Evolutionary conservation across 2,329 filamentous ascomycete genomes (phyloP).

Genomic region (Samsoniella hepiali): DNA sequence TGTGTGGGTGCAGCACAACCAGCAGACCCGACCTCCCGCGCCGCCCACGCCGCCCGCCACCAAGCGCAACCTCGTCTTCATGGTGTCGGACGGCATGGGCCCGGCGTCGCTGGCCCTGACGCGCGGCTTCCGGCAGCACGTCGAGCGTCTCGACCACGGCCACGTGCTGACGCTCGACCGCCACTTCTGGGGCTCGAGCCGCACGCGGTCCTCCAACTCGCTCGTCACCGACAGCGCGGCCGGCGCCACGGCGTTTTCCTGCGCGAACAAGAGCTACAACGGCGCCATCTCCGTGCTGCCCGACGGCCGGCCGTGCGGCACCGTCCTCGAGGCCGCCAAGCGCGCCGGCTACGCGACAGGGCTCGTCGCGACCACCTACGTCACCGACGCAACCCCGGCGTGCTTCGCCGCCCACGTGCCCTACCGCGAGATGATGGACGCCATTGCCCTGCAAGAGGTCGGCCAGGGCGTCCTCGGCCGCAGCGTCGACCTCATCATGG

Average conservation of each 20-base stretch:
- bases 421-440: slow-evolving; percentile 75
- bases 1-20: slow-evolving; percentile 71
- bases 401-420: slow-evolving; percentile 91
- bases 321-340: slow-evolving; percentile 90
- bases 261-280: slow-evolving; percentile 92
- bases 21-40: slow-evolving; percentile 40
- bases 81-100: slow-evolving; percentile 99
- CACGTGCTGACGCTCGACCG: slow-evolving; percentile 78
- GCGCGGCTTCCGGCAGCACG: slow-evolving; percentile 77
- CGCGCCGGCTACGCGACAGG: slow-evolving; percentile 88
- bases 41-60: slow-evolving; percentile 44
- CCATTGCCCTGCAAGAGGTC: slow-evolving; percentile 88
- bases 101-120: slow-evolving; percentile 87
- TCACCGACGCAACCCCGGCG: slow-evolving; percentile 94
- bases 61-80: slow-evolving; percentile 95
- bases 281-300: slow-evolving; percentile 89
- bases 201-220: slow-evolving; percentile 79
- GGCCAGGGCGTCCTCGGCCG: slow-evolving; percentile 83
- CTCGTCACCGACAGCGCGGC: slow-evolving; percentile 94
- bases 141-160: slow-evolving; percentile 67
- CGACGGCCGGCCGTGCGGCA: slow-evolving; percentile 82
- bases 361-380: slow-evolving; percentile 87
- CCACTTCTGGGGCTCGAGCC: slow-evolving; percentile 85
- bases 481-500: slow-evolving; percentile 87
- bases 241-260: slow-evolving; percentile 95